Percentiles rank a stretch among this genome's conserved stretches.
Evolutionary conservation across 352 stramenopile species (phyloP).

Genomic region (Pythium volutum): DNA sequence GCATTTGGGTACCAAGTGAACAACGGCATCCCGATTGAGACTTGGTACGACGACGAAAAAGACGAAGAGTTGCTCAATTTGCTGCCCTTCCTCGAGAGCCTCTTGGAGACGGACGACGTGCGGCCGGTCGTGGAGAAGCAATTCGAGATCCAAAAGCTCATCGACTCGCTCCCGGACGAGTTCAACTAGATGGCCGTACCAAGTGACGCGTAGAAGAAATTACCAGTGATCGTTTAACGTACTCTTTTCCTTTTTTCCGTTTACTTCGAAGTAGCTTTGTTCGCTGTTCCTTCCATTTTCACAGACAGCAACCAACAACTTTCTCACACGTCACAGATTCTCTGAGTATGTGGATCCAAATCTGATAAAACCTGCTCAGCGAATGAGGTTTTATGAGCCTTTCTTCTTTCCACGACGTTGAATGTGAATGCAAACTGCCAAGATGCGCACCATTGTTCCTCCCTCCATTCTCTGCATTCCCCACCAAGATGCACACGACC

Average conservation of each 20-base stretch:
- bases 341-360: neutral
- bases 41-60: slow-evolving; percentile 95
- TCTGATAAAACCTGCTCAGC: slow-evolving; percentile 1
- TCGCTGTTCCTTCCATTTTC: neutral
- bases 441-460: too few relatives aligned
- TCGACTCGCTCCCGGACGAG: slow-evolving; percentile 73
- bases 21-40: slow-evolving; percentile 24
- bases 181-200: slow-evolving; percentile 12
- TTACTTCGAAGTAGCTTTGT: too few relatives aligned
- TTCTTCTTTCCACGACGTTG: slow-evolving; percentile 6
- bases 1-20: slow-evolving; percentile 97
- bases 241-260: too few relatives aligned
- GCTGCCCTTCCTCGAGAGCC: slow-evolving; percentile 91
- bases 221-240: neutral
- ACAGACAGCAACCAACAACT: too few relatives aligned
- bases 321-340: slow-evolving; percentile 4
- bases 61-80: slow-evolving; percentile 97
- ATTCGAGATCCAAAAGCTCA: slow-evolving; percentile 91
- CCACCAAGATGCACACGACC: slow-evolving; percentile 11
- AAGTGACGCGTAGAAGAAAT: slow-evolving; percentile 7
- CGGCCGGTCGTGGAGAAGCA: slow-evolving; percentile 85
- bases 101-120: slow-evolving; percentile 88
- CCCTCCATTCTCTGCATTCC: neutral
- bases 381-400: neutral
- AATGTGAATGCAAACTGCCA: slow-evolving; percentile 6